phyloP scores from a whole-genome alignment of 192 early-diverging fungal genomes.

The Umbelopsis sp. region DNA sequence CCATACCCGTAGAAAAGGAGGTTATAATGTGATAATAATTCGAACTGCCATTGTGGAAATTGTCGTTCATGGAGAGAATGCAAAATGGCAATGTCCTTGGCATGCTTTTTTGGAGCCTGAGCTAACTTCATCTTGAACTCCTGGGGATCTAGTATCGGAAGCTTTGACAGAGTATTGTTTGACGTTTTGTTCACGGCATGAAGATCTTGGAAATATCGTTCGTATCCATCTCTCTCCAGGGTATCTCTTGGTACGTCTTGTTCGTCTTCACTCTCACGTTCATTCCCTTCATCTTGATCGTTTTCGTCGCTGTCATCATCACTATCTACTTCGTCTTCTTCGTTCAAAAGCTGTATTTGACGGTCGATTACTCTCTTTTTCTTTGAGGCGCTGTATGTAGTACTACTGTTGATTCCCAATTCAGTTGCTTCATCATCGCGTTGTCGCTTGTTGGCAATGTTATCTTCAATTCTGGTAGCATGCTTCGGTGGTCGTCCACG shows the following conservation, averaged over 20 bases:
- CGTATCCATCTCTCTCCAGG: constrained; percentile 50
- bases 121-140: constrained; percentile 63
- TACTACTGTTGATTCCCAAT: constrained; percentile 12
- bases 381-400: background rate
- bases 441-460: background rate
- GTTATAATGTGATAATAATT: constrained; percentile 82
- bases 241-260: constrained; percentile 25
- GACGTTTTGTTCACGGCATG: constrained; percentile 67
- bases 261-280: constrained; percentile 36
- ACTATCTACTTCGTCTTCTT: constrained; percentile 38
- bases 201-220: constrained; percentile 80
- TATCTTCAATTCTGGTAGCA: background rate
- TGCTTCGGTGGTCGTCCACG: too few species aligned
- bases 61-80: constrained; percentile 55
- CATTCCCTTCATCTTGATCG: constrained; percentile 34
- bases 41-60: constrained; percentile 91
- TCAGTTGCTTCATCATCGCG: background rate
- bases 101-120: constrained; percentile 60
- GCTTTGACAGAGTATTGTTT: constrained; percentile 82
- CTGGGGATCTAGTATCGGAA: constrained; percentile 73
- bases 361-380: constrained; percentile 22
- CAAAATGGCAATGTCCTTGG: constrained; percentile 56
- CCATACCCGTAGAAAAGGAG: constrained; percentile 93
- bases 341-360: constrained; percentile 25
- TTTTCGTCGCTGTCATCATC: constrained; percentile 36